Conservation (phyloP, 2,329 filamentous ascomycete genomes). For the Exophiala oligosperma region DNA sequence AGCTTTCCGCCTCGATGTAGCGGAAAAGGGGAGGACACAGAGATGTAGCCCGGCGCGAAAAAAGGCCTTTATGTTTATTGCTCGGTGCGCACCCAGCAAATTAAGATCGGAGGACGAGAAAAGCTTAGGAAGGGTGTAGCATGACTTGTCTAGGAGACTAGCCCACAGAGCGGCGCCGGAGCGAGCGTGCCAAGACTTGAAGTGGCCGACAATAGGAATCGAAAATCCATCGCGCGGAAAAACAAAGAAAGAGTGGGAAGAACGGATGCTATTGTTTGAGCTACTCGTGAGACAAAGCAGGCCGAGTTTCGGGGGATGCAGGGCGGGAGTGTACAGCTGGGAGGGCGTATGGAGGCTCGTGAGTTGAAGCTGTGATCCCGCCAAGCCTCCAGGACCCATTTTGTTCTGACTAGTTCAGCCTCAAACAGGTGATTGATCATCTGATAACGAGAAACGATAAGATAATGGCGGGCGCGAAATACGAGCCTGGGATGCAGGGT, state of each 20-base stretch:
- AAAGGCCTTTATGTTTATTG: background rate
- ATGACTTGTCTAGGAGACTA: background rate
- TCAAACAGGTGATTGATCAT: constrained; percentile 1
- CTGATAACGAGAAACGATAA: constrained; percentile 4
- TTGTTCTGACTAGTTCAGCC: background rate
- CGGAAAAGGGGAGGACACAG: background rate
- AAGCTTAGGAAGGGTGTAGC: background rate
- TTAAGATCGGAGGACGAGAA: background rate
- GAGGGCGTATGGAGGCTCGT: too few relatives aligned
- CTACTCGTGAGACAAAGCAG: too few relatives aligned
- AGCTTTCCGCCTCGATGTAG: background rate
- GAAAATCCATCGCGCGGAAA: too few relatives aligned
- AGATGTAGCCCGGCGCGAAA: background rate
- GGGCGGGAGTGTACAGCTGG: too few relatives aligned
- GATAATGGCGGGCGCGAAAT: background rate
- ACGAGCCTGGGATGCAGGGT: background rate
- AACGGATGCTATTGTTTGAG: too few relatives aligned
- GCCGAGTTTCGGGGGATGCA: too few relatives aligned
- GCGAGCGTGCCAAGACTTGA: background rate
- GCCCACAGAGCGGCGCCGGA: background rate
- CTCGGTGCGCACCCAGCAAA: background rate
- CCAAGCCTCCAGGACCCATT: background rate
- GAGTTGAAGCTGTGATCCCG: too few relatives aligned
- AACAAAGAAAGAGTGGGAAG: too few relatives aligned
- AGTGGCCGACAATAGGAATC: background rate